Conservation (phyloP, 2,329 filamentous ascomycete genomes). For the Colletotrichum sp. region DNA sequence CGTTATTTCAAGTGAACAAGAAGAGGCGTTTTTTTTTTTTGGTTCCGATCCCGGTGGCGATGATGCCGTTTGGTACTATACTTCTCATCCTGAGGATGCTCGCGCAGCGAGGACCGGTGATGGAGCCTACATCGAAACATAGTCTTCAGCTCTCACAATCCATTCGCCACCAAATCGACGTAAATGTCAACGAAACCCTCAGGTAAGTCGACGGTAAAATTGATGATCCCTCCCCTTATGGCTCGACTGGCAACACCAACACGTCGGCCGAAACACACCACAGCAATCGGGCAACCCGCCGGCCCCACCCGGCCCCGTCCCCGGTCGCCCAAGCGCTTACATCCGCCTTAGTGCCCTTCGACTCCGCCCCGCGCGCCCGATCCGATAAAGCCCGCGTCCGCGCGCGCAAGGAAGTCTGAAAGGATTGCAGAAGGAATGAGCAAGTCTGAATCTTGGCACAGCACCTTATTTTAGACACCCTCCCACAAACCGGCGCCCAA, state of each 20-base stretch:
- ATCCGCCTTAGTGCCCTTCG: neutral
- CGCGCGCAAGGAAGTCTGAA: neutral
- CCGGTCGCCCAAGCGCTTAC: neutral
- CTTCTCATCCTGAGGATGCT: neutral
- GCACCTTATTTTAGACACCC: neutral
- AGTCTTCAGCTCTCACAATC: neutral
- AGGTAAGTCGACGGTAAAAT: fast-evolving
- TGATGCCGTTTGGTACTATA: neutral
- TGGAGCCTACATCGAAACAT: neutral
- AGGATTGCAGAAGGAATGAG: neutral
- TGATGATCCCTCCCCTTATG: neutral
- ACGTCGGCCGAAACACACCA: neutral
- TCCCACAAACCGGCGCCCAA: neutral
- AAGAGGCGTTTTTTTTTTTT: too few species aligned
- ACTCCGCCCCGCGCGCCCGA: neutral
- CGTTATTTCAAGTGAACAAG: fast-evolving
- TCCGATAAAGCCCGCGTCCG: neutral
- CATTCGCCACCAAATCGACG: neutral
- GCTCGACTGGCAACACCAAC: neutral
- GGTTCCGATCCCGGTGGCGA: neutral
- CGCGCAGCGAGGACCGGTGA: too few species aligned
- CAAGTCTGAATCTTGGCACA: neutral
- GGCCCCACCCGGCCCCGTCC: neutral
- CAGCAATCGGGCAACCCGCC: neutral
- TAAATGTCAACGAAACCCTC: neutral